A percentile compares a stretch with the other conserved stretches of the same genome.
These are phyloP conservation scores for Chlorokybus atmophyticus DNA, from an alignment of 139 green algal species.

Conservation along the genomic window DNA sequence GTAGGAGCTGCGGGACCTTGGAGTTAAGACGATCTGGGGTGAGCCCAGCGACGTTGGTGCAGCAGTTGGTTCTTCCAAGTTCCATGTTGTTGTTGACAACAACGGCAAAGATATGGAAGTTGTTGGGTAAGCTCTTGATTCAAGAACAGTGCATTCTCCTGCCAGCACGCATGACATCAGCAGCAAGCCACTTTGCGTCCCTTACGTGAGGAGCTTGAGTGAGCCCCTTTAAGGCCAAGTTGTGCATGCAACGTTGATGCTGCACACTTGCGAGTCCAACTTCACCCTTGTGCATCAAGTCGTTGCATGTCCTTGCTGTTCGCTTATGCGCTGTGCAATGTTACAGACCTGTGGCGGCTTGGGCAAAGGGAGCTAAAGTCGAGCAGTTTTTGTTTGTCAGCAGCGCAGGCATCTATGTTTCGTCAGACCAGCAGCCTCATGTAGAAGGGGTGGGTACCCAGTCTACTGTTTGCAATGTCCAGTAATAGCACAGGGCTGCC, in stretches of 20 bases:
- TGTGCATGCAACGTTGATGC: too few relatives aligned
- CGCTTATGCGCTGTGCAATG: too few relatives aligned
- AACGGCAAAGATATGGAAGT: conserved; percentile 43
- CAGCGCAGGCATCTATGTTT: conserved; percentile 38
- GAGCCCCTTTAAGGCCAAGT: too few relatives aligned
- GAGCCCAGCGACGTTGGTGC: conserved; percentile 15
- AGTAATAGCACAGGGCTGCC: too few relatives aligned
- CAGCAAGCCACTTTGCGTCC: too few relatives aligned
- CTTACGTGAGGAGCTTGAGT: too few relatives aligned
- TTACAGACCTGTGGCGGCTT: conserved; percentile 36
- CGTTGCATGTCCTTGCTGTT: too few relatives aligned
- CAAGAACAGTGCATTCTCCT: too few relatives aligned
- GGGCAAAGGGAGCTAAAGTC: conserved; percentile 21
- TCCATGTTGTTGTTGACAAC: conserved; percentile 44
- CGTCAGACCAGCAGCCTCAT: conserved; percentile 28
- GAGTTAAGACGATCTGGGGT: conserved; percentile 35
- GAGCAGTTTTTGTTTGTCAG: conserved; percentile 41
- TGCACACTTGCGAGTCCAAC: too few relatives aligned
- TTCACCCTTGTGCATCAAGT: too few relatives aligned
- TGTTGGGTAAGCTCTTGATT: conserved; percentile 26
- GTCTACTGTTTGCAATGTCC: too few relatives aligned
- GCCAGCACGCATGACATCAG: too few relatives aligned
- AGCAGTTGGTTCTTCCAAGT: conserved; percentile 11
- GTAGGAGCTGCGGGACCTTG: conserved; percentile 23
- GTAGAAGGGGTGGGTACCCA: conserved; percentile 25